phyloP scores from a whole-genome alignment of 139 green algal genomes.

The Closterium sp. region DNA sequence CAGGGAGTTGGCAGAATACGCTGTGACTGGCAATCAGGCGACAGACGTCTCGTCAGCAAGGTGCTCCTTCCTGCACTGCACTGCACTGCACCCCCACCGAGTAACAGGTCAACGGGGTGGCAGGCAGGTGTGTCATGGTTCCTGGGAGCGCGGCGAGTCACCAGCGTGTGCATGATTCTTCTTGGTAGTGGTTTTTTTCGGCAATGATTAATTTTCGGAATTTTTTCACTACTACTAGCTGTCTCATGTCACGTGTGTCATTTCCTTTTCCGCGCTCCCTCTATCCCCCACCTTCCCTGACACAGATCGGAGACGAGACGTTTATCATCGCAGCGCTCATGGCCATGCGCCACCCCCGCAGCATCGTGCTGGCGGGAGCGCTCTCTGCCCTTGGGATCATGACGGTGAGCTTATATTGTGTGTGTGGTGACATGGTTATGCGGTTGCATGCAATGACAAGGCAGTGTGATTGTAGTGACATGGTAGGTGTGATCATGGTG shows the following conservation, averaged over 20 bases:
- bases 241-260: neutral
- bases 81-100: neutral
- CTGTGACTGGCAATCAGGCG: too few relatives aligned
- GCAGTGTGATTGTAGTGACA: too few relatives aligned
- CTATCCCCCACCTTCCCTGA: neutral
- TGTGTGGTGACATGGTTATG: too few relatives aligned
- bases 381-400: slow-evolving; percentile 58
- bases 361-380: slow-evolving; percentile 48
- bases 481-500: too few relatives aligned
- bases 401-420: slow-evolving; percentile 46
- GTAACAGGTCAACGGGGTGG: neutral
- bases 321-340: slow-evolving; percentile 67
- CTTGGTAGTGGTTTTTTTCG: too few relatives aligned
- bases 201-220: neutral
- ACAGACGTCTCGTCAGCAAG: too few relatives aligned
- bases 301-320: slow-evolving; percentile 62
- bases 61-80: neutral
- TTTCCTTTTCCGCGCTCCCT: neutral
- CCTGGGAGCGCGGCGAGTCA: too few relatives aligned
- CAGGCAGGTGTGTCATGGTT: neutral
- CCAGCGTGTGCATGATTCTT: too few relatives aligned
- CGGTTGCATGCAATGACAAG: too few relatives aligned
- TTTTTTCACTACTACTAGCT: neutral
- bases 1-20: too few relatives aligned
- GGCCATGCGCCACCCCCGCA: slow-evolving; percentile 57